Base-by-base conservation (phyloP, 106 monocot genomes). In the Agapanthus africanus region DNA sequence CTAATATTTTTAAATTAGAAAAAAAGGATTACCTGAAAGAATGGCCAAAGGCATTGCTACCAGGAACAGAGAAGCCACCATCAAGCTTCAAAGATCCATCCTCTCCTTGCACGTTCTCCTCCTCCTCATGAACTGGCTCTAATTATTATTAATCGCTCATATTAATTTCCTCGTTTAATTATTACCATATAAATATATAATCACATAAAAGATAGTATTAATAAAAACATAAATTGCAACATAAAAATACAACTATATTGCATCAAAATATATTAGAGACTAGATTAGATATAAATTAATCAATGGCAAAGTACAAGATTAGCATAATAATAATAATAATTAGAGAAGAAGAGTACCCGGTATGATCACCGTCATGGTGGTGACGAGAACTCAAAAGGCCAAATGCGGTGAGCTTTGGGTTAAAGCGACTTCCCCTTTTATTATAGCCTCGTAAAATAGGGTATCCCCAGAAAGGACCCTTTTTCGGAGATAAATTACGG, bases 21-120 rank as follows among this genome's bases (percentile, higher is more conserved):
- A 63, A n/a, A 38, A 28, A 33, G 7, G 28, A 33, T 7, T 39
- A 93, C 88, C 88, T 95, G 80, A 95, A 91, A 37, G 83, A 77
- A 4, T 91, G 73, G 26, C 94, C 94, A 41, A 87, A 91, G 10
- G 82, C 75, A 47, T 95, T 95, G 32, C 46, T 66, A 14, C 83
- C 85, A 7, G 94, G 94, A 36, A 88, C 83, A 6, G 81, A 40
- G 46, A 95, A 95, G 4, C 85, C 94, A 40, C 77, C 88, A 56
- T 91, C 80, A 57, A 57, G 56, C 27, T 30, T 57, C 13, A 57
- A 13, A 30, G 13, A 14, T 30, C 56, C 56, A 30, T 57, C 56
- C 14, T 57, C 56, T 13, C 56, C 56, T 30, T 30, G 56, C 13
- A 57, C 22, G 56, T 31, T 57, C 30, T 57, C 31, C 30, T 13